Base-by-base conservation (phyloP, 495 filamentous ascomycete genomes). In the Astrocystis sublimbata region DNA sequence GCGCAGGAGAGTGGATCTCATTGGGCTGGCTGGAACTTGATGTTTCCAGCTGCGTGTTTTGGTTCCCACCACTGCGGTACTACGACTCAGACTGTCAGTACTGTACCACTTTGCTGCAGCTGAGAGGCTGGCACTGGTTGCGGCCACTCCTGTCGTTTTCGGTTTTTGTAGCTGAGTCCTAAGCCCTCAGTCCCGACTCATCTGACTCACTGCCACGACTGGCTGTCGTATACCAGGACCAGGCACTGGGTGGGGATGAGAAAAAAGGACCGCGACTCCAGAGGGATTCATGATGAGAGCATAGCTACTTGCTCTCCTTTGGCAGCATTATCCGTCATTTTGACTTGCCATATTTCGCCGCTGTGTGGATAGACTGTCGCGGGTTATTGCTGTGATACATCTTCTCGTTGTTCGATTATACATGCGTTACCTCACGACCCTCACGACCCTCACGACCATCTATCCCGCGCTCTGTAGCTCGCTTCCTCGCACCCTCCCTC, bases 391-490 rank as follows among this genome's bases (percentile, higher is more conserved):
- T 13, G 28, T 36, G 41, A 36, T 17, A n/a, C 43, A n/a, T 21
- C n/a, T 31, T 36, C 19, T 50, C 28, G 13, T 36, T 60, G 24
- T 24, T 24, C 47, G 21, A 19, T 49, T 50, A n/a, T n/a, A 36
- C 58, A 46, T 68, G 55, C 63, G 64, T 68, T 68, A 63, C 60
- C 61, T 62, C 60, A 31, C 63, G 47, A 52, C 30, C 38, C 46
- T 64, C n/a, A n/a, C n/a, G n/a, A n/a, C n/a, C 60, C 61, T 62
- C 60, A 31, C 63, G 47, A 52, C 30, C 38, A 40, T 64, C 57
- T 53, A 40, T 63, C 66, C 63, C 57, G 58, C 42, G 15, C 21
- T 33, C 53, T 2, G 40, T 35, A 42, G 21, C 6, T 66, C 4
- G 33, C 51, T 56, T 15, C 0, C 51, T 31, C 23, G 21, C 15